Evolutionary conservation across 208 protist genomes (phyloP).

Genomic region (Crithidia fasciculata): DNA sequence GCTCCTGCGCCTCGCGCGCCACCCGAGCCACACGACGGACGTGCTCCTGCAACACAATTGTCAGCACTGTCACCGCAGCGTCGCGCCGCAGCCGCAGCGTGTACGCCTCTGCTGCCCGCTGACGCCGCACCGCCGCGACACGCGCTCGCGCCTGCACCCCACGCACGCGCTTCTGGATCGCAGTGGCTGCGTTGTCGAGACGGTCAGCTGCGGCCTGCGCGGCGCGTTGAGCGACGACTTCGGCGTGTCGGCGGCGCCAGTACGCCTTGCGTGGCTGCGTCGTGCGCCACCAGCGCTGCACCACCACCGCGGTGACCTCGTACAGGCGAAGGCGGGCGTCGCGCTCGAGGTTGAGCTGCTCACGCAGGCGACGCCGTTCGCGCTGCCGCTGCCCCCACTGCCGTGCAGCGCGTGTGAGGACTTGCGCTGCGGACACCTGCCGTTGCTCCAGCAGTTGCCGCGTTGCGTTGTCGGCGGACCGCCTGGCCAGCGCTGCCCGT

Average conservation of each 20-base stretch:
- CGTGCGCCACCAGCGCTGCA: constrained; percentile 75
- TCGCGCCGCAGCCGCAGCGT: constrained; percentile 19
- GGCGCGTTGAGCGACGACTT: constrained; percentile 37
- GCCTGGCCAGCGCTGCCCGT: constrained; percentile 6
- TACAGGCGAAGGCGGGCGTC: constrained; percentile 46
- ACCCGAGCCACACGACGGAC: constrained; percentile 36
- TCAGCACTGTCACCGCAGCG: constrained; percentile 32
- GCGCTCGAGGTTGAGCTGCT: constrained; percentile 41
- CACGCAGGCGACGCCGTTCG: constrained; percentile 38
- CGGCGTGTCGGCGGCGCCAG: constrained; percentile 50
- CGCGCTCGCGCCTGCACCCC: constrained; percentile 34
- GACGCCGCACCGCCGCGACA: neutral
- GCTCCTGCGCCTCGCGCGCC: constrained; percentile 26
- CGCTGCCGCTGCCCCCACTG: constrained; percentile 37
- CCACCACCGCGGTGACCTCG: constrained; percentile 35
- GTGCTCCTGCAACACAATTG: constrained; percentile 58
- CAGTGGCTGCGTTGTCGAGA: constrained; percentile 31
- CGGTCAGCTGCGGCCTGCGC: constrained; percentile 19
- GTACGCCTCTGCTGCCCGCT: constrained; percentile 10
- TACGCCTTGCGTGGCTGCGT: constrained; percentile 48
- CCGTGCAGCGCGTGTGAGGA: constrained; percentile 39
- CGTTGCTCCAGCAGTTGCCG: constrained; percentile 35
- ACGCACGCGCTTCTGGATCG: constrained; percentile 48
- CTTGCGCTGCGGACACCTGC: constrained; percentile 24
- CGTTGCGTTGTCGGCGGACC: neutral